Percentiles rank a stretch among this genome's conserved stretches.
These are phyloP conservation scores for Lipomyces sp. DNA, from an alignment of 805 yeast species.

Conservation along the genomic window DNA sequence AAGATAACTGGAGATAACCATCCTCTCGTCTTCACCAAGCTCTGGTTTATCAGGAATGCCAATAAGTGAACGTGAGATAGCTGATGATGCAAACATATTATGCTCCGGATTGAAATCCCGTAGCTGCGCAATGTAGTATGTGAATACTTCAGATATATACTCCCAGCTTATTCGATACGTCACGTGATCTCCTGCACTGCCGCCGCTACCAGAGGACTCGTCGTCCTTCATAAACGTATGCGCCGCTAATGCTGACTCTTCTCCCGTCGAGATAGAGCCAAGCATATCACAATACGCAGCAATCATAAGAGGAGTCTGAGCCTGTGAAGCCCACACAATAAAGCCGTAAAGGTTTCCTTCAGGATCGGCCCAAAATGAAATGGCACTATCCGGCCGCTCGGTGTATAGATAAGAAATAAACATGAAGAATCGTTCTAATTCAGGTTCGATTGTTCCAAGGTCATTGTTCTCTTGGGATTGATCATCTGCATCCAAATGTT, in stretches of 20 bases:
- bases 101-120: constrained; percentile 25
- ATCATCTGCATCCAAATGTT: constrained; percentile 57
- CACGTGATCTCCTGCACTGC: constrained; percentile 33
- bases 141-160: constrained; percentile 58
- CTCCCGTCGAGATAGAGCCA: constrained; percentile 72
- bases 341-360: constrained; percentile 76
- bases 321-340: constrained; percentile 83
- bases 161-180: constrained; percentile 55
- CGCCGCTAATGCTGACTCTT: constrained; percentile 56
- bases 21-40: constrained; percentile 77
- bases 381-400: constrained; percentile 61
- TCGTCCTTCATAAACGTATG: constrained; percentile 52
- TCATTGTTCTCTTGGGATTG: constrained; percentile 22
- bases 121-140: constrained; percentile 57
- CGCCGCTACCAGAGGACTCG: constrained; percentile 36
- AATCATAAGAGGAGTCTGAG: constrained; percentile 72
- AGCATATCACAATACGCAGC: constrained; percentile 81
- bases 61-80: constrained; percentile 26
- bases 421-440: constrained; percentile 83
- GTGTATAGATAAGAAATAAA: constrained; percentile 72
- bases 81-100: constrained; percentile 21
- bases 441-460: constrained; percentile 52
- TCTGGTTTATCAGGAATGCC: constrained; percentile 53
- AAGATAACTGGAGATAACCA: constrained; percentile 74
- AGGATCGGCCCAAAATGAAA: constrained; percentile 68